phyloP scores from a whole-genome alignment of 345 rosid species.

The Syzygium jambos region DNA sequence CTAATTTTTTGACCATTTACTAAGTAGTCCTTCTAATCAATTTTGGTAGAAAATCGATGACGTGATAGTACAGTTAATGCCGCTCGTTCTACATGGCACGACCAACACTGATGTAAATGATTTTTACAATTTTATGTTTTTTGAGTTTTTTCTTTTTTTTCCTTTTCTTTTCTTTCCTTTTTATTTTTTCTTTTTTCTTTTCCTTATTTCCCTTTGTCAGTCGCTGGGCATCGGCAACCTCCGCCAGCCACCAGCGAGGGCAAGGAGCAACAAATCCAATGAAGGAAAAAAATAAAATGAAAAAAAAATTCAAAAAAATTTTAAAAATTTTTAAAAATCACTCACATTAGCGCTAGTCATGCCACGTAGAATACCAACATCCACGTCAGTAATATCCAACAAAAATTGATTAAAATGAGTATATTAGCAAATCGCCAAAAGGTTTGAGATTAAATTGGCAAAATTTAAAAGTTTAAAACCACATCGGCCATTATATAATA shows the following conservation, averaged over 20 bases:
- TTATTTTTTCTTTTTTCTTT: neutral
- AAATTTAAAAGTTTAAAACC: fast-evolving
- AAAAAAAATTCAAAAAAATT: neutral
- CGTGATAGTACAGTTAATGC: too few species aligned
- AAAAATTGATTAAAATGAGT: fast-evolving
- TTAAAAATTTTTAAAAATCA: neutral
- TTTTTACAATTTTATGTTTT: too few species aligned
- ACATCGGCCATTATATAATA: fast-evolving
- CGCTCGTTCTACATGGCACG: too few species aligned
- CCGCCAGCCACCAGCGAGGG: too few species aligned
- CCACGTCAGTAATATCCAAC: fast-evolving
- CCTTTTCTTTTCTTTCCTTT: neutral
- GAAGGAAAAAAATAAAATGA: neutral
- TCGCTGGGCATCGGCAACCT: neutral
- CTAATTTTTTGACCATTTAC: too few species aligned
- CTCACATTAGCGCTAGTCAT: fast-evolving
- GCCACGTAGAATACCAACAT: fast-evolving
- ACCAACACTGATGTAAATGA: fast-evolving
- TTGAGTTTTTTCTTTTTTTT: neutral
- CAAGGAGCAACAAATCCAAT: neutral
- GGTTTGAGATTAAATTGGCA: fast-evolving
- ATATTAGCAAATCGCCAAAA: neutral
- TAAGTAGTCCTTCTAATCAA: neutral
- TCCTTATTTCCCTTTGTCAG: neutral
- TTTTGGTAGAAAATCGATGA: neutral